phyloP scores from a whole-genome alignment of 1,284 basidiomycete species.

The Mycosarcoma mackinlayi region DNA sequence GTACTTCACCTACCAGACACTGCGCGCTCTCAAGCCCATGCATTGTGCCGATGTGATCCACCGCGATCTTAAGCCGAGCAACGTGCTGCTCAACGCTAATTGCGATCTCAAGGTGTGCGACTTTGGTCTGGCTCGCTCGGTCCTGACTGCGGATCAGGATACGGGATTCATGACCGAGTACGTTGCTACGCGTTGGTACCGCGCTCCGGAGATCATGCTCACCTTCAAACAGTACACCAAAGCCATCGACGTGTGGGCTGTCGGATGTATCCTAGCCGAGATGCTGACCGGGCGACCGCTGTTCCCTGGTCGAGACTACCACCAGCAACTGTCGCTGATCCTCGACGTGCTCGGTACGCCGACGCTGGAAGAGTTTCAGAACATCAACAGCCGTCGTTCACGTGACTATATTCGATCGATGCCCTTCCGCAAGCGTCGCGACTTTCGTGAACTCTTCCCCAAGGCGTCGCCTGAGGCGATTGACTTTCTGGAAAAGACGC shows the following conservation, averaged over 20 bases:
- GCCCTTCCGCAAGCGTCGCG: constrained; percentile 86
- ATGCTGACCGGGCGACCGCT: constrained; percentile 89
- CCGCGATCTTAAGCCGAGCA: constrained; percentile 65
- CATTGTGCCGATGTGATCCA: constrained; percentile 67
- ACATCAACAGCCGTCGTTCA: constrained; percentile 81
- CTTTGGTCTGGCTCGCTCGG: constrained; percentile 67
- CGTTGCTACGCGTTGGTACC: constrained; percentile 68
- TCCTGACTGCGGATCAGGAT: constrained; percentile 62
- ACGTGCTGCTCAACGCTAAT: constrained; percentile 65
- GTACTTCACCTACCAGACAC: constrained; percentile 88
- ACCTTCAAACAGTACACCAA: constrained; percentile 69
- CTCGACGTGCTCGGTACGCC: constrained; percentile 75
- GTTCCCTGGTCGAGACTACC: constrained; percentile 78
- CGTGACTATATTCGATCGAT: constrained; percentile 92
- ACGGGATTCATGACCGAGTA: constrained; percentile 69
- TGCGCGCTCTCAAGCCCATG: constrained; percentile 67
- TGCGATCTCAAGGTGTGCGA: constrained; percentile 68
- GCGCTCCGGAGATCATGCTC: constrained; percentile 68
- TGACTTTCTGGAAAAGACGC: constrained; percentile 89
- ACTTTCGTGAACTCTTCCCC: constrained; percentile 80
- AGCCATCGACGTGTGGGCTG: constrained; percentile 77
- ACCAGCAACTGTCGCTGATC: constrained; percentile 73
- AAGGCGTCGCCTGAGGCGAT: constrained; percentile 74
- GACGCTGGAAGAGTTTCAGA: constrained; percentile 75
- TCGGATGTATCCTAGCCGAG: constrained; percentile 91